Conservation (phyloP, 768 basidiomycete species). For the Scleroderma bovista region DNA sequence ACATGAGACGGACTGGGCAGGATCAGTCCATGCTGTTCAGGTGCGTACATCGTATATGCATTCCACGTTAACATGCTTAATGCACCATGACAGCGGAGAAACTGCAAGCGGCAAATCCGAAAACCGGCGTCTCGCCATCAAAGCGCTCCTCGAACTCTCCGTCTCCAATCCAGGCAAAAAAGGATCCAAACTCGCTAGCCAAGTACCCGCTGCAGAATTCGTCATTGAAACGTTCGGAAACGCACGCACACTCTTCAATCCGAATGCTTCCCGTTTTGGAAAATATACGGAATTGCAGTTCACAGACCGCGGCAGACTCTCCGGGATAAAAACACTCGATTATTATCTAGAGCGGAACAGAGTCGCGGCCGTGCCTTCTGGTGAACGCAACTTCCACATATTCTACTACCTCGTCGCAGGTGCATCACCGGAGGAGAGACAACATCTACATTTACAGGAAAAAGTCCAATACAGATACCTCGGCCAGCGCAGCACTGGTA, state of each 20-base stretch:
- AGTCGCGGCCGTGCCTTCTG: slow-evolving; percentile 81
- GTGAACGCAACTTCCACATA: slow-evolving; percentile 96
- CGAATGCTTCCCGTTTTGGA: slow-evolving; percentile 94
- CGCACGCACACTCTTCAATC: slow-evolving; percentile 86
- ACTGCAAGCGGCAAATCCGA: slow-evolving; percentile 94
- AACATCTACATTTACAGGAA: slow-evolving; percentile 80
- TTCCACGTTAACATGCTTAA: not conserved
- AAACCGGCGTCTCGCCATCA: slow-evolving; percentile 83
- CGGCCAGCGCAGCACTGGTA: slow-evolving; percentile 53
- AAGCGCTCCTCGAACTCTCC: slow-evolving; percentile 85
- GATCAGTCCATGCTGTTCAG: slow-evolving; percentile 87
- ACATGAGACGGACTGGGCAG: slow-evolving; percentile 90
- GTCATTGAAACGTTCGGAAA: slow-evolving; percentile 94
- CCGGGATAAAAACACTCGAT: slow-evolving; percentile 90
- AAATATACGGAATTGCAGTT: slow-evolving; percentile 99
- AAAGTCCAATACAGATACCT: slow-evolving; percentile 84
- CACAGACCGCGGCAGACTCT: slow-evolving; percentile 82
- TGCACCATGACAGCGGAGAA: slow-evolving; percentile 59
- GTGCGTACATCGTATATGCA: slow-evolving; percentile 40
- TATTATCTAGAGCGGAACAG: slow-evolving; percentile 93
- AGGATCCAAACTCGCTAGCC: slow-evolving; percentile 78
- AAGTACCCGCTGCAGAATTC: slow-evolving; percentile 91
- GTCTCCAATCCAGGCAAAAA: slow-evolving; percentile 90
- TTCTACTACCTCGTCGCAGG: slow-evolving; percentile 97
- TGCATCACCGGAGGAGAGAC: slow-evolving; percentile 80